Percentiles rank a stretch among this genome's conserved stretches.
These are phyloP conservation scores for Glutinoglossum americanum DNA, from an alignment of 495 filamentous ascomycete species.

Conservation along the genomic window DNA sequence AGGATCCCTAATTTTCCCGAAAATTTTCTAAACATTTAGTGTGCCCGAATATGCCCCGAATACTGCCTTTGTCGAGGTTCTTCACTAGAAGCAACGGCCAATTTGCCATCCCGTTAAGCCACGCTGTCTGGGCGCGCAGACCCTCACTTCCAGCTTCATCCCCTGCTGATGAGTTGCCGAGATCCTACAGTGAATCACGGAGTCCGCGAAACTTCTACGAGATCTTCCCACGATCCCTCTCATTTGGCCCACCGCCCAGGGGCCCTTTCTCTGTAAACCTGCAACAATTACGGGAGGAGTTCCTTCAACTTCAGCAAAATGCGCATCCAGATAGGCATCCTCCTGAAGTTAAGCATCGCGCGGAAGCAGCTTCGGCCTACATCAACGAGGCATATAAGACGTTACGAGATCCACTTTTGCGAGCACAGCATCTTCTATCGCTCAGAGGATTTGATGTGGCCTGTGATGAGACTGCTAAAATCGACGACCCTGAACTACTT, in stretches of 20 bases:
- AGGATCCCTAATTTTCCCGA: no score
- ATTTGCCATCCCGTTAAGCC: background rate
- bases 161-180: background rate
- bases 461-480: conserved; percentile 42
- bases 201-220: conserved; percentile 41
- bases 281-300: conserved; percentile 51
- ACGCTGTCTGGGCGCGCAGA: background rate
- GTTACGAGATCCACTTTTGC: conserved; percentile 46
- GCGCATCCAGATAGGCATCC: conserved; percentile 70
- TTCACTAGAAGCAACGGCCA: background rate
- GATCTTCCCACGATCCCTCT: conserved; percentile 67
- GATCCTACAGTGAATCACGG: background rate
- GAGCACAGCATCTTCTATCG: conserved; percentile 67
- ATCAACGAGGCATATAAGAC: conserved; percentile 86
- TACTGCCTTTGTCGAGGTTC: background rate
- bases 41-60: background rate
- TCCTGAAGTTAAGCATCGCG: conserved; percentile 31
- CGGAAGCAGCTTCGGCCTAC: conserved; percentile 48
- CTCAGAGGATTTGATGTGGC: conserved; percentile 55
- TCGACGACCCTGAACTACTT: conserved; percentile 51
- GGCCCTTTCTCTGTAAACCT: conserved; percentile 56
- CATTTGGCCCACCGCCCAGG: conserved; percentile 55
- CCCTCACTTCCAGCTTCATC: background rate
- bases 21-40: no score
- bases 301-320: conserved; percentile 55